phyloP scores from a whole-genome alignment of 169 alveolate genomes.

The Eimeria acervulina region DNA sequence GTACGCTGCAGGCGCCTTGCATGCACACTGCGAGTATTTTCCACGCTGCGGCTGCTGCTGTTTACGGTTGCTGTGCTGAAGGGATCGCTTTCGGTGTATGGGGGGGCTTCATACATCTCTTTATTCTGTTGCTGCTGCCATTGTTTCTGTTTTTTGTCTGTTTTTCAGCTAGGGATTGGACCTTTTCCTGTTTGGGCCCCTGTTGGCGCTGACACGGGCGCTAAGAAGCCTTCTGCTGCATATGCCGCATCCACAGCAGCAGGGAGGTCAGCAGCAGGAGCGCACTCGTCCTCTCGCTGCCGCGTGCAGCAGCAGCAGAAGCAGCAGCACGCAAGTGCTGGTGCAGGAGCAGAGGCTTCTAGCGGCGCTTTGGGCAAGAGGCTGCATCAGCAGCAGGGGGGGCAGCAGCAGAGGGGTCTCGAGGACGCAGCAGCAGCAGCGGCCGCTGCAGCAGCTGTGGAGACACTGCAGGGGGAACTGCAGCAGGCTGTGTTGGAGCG shows the following conservation, averaged over 20 bases:
- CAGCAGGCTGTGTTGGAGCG: slow-evolving; percentile 82
- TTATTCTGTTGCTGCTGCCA: neutral
- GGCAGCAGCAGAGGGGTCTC: slow-evolving; percentile 4
- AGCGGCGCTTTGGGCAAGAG: slow-evolving; percentile 9
- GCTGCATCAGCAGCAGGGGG: neutral
- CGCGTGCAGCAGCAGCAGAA: slow-evolving; percentile 29
- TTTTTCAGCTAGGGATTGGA: slow-evolving; percentile 56
- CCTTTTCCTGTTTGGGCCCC: slow-evolving; percentile 81
- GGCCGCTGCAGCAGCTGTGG: slow-evolving; percentile 62
- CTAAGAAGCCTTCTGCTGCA: slow-evolving; percentile 8
- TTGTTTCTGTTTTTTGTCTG: neutral
- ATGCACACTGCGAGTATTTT: neutral
- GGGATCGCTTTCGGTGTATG: neutral
- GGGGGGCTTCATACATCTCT: neutral
- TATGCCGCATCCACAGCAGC: slow-evolving; percentile 14
- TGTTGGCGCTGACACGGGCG: neutral
- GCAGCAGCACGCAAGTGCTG: slow-evolving; percentile 1
- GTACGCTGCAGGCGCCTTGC: neutral
- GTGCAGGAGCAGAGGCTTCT: neutral
- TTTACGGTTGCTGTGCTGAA: neutral
- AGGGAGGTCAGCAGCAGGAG: neutral
- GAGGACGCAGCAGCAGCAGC: slow-evolving; percentile 54
- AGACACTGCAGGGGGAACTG: slow-evolving; percentile 69
- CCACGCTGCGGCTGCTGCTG: neutral
- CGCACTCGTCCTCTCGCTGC: slow-evolving; percentile 33